Evolutionary conservation across 208 protist genomes (phyloP).

Genomic region (Leishmania arabica): DNA sequence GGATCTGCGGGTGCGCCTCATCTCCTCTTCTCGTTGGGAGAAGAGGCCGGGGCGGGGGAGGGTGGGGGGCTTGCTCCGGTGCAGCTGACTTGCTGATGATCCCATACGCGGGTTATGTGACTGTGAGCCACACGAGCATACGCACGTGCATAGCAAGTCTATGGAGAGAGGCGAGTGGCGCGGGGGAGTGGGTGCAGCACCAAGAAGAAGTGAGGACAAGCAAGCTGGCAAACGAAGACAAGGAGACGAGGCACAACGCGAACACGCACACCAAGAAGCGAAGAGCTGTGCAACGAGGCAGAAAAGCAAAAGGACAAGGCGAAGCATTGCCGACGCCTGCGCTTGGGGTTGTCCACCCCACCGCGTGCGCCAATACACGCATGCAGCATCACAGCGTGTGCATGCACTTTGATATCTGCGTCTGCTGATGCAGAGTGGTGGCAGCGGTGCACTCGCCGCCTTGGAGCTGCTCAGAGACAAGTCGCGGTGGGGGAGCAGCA

Average conservation of each 20-base stretch:
- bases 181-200: not conserved
- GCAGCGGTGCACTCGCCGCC: not conserved
- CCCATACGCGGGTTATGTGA: not conserved
- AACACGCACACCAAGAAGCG: not conserved
- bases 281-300: not conserved
- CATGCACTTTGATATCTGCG: not conserved
- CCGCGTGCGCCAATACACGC: not conserved
- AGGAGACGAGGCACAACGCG: not conserved
- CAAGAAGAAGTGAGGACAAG: not conserved
- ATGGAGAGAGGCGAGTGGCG: not conserved
- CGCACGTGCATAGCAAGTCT: not conserved
- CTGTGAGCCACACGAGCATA: not conserved
- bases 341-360: not conserved
- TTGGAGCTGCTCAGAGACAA: not conserved
- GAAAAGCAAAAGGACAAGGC: not conserved
- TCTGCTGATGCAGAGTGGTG: not conserved
- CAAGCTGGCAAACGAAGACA: not conserved
- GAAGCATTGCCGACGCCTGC: not conserved
- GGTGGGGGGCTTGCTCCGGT: not conserved
- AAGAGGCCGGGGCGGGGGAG: not conserved
- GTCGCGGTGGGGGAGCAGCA: too few relatives aligned
- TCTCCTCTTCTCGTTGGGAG: not conserved
- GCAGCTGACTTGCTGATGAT: not conserved
- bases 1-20: not conserved
- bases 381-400: not conserved